Evolutionary conservation across 805 yeast species (phyloP).

Genomic region (Ogataea paradorogensis): DNA sequence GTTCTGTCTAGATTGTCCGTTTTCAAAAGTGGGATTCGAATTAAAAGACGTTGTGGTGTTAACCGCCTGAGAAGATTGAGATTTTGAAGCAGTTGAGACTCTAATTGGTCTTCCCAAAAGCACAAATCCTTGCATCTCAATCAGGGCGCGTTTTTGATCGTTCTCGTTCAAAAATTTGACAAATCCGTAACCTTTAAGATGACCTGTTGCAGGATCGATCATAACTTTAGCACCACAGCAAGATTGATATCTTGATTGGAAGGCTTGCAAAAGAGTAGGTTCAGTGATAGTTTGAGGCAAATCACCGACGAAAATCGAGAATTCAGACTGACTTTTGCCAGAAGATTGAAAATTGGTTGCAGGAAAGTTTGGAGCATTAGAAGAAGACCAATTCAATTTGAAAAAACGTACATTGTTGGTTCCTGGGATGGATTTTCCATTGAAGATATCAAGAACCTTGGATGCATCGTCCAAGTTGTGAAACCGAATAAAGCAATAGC

Average conservation of each 20-base stretch:
- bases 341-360: constrained; percentile 15
- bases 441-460: constrained; percentile 56
- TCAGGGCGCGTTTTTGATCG: constrained; percentile 68
- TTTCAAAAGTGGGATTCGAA: constrained; percentile 15
- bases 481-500: constrained; percentile 83
- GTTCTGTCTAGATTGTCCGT: constrained; percentile 12
- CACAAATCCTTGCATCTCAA: constrained; percentile 78
- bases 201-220: constrained; percentile 66
- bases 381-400: constrained; percentile 78
- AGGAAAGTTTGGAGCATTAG: constrained; percentile 23
- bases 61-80: constrained; percentile 14
- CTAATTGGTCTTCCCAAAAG: constrained; percentile 74
- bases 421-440: constrained; percentile 72
- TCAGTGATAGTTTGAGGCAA: constrained; percentile 73
- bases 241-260: constrained; percentile 68
- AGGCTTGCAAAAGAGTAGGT: constrained; percentile 56
- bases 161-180: constrained; percentile 66
- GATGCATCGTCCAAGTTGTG: constrained; percentile 57
- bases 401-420: constrained; percentile 50
- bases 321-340: constrained; percentile 35
- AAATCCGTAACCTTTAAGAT: constrained; percentile 85
- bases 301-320: constrained; percentile 84
- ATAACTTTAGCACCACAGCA: constrained; percentile 76
- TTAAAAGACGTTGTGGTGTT: not conserved
- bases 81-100: constrained; percentile 62